A percentile compares a stretch with the other conserved stretches of the same genome.
Conservation (phyloP, 2,329 filamentous ascomycete genomes). For the Diplodia scrobiculata region DNA sequence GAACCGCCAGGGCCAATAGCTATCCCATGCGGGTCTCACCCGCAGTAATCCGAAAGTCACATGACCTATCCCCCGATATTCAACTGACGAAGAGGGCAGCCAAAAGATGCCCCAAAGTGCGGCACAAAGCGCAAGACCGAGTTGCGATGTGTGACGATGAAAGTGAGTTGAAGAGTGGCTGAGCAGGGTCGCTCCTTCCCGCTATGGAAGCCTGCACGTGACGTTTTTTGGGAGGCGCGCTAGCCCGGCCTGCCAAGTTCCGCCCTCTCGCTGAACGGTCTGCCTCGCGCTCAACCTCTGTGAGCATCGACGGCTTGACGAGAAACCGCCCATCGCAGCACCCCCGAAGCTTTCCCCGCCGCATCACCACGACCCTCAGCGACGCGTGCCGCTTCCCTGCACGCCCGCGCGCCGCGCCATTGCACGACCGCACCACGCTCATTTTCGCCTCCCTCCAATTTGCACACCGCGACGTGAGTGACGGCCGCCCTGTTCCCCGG, state of each 20-base stretch:
- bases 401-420: slow-evolving; percentile 27
- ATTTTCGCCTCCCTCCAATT: slow-evolving; percentile 30
- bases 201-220: slow-evolving; percentile 13
- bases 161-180: no score
- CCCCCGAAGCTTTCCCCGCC: slow-evolving; percentile 42
- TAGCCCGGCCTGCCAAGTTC: not conserved
- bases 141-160: not conserved
- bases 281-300: slow-evolving; percentile 31
- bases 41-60: not conserved
- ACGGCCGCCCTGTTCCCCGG: slow-evolving; percentile 28
- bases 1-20: slow-evolving; percentile 8
- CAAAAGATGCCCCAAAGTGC: not conserved
- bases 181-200: not conserved
- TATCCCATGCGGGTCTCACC: not conserved
- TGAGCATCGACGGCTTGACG: slow-evolving; percentile 27
- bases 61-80: slow-evolving; percentile 30
- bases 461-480: slow-evolving; percentile 23
- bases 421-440: slow-evolving; percentile 26
- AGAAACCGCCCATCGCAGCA: slow-evolving; percentile 34
- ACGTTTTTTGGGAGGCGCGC: not conserved
- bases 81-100: not conserved
- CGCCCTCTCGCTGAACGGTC: slow-evolving; percentile 31
- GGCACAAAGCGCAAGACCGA: not conserved
- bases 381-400: slow-evolving; percentile 39
- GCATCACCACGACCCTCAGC: slow-evolving; percentile 41